Evolutionary conservation across 148 eudicot genomes (phyloP).

Genomic region (Rheum nobile): DNA sequence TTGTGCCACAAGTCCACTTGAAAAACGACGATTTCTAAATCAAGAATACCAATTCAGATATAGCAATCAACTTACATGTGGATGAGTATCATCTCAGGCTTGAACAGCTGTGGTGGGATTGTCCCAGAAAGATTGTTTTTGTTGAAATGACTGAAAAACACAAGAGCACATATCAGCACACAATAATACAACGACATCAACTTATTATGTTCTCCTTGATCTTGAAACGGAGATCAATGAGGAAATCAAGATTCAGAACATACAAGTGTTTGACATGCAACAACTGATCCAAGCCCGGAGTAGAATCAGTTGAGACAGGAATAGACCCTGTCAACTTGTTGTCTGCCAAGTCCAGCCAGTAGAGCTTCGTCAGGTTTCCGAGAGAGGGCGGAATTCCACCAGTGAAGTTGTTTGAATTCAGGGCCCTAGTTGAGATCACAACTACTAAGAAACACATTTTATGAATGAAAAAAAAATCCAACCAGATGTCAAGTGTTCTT

Average conservation of each 20-base stretch:
- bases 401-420: conserved; percentile 74
- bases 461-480: not conserved
- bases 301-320: conserved; percentile 50
- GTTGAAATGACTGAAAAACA: conserved; percentile 72
- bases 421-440: conserved; percentile 37
- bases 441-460: no score
- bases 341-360: conserved; percentile 85
- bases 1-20: not conserved
- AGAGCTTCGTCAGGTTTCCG: conserved; percentile 63
- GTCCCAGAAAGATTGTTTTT: conserved; percentile 73
- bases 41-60: not conserved
- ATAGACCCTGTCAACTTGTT: conserved; percentile 66
- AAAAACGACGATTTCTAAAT: not conserved
- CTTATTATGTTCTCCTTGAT: not conserved
- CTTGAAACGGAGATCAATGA: not conserved
- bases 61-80: conserved; percentile 44
- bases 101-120: conserved; percentile 58
- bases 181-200: not conserved
- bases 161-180: not conserved
- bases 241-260: conserved; percentile 15
- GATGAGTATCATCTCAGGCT: conserved; percentile 62
- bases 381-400: conserved; percentile 70
- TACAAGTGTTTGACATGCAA: conserved; percentile 78
- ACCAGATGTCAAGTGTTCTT: not conserved
- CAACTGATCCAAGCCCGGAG: conserved; percentile 62